Percentiles rank a stretch among this genome's conserved stretches.
Conservation (phyloP, 2,329 filamentous ascomycete genomes). For the Ceratocystis cubensis region DNA sequence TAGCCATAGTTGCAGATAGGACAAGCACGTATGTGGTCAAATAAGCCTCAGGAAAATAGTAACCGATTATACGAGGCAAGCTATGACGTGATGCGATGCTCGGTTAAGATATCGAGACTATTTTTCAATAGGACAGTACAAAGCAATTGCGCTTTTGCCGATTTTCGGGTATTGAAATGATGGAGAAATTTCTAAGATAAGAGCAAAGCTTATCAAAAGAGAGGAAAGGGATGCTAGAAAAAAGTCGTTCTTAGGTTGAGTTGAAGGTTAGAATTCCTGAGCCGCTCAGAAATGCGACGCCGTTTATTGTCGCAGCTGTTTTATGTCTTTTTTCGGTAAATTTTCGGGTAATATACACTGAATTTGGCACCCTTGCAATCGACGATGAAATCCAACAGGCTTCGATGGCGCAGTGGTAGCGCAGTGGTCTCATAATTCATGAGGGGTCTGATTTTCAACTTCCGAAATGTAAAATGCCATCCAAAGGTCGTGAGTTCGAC, state of each 20-base stretch:
- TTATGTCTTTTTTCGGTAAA: background rate
- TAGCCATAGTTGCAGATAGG: background rate
- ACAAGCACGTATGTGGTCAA: background rate
- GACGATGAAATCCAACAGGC: constrained; percentile 14
- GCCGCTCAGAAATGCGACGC: background rate
- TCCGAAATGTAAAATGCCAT: constrained; percentile 20
- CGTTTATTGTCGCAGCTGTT: background rate
- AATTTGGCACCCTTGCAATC: background rate
- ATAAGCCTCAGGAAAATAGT: too few species aligned
- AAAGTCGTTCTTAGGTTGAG: background rate
- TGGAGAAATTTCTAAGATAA: too few species aligned
- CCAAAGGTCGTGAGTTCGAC: constrained; percentile 23
- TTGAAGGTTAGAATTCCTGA: background rate
- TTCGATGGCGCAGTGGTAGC: constrained; percentile 22
- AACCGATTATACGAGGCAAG: background rate
- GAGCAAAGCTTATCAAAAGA: background rate
- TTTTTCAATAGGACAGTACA: background rate
- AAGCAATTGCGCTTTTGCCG: background rate
- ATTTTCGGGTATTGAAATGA: too few species aligned
- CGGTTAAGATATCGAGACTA: background rate
- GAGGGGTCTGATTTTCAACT: constrained; percentile 21
- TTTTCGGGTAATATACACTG: background rate
- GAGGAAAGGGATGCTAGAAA: background rate
- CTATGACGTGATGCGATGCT: background rate
- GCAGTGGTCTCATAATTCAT: constrained; percentile 22